Base-by-base conservation (phyloP, 768 basidiomycete species). In the Tricholoma furcatifolium region DNA sequence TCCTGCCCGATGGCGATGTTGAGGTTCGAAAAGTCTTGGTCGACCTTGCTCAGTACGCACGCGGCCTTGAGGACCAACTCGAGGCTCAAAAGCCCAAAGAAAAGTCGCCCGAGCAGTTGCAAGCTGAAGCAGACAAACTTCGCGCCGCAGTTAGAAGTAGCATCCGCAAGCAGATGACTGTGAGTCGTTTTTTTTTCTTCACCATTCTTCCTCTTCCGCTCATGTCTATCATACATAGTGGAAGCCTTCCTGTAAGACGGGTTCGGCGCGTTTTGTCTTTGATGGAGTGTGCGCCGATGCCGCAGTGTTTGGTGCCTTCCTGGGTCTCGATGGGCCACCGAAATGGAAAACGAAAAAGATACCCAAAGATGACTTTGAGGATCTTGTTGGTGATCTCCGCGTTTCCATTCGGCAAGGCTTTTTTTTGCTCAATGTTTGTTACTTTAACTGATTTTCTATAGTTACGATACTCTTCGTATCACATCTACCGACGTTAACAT, bases 271-370 rank as follows among this genome's bases (percentile, higher is more conserved):
- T 54, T 83, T 73, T 73, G 50, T 60, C n/a, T 82, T 81, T 55
- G 78, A 80, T 50, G 80, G 79, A 17, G 70, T 83, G 17, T 81
- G 77, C 56, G 62, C 66, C 7, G 74, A 80, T 59, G 68, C 76
- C 0, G 71, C 64, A 14, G 71, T 80, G 43, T 83, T 82, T 56
- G 78, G 76, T 14, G 67, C 62, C 3, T 62, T 80, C 36, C 54
- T 82, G 41, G 67, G 70, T 0, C 63, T 76, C 2, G 73, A 60
- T 9, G 73, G 74, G 0, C 75, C 80, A 3, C 74, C 79, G 0
- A 79, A 60, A 12, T 81, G 74, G 63, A 82, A 81, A 66, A 64
- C 62, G 62, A 80, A 78, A 70, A 83, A 76, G 60, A 62, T 77
- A 6, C 55, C 67, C 5, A 59, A 58, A 4, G 65, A 63, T 1